phyloP scores from a whole-genome alignment of 257 asterid species.

The Parsonsia alboflavescens region DNA sequence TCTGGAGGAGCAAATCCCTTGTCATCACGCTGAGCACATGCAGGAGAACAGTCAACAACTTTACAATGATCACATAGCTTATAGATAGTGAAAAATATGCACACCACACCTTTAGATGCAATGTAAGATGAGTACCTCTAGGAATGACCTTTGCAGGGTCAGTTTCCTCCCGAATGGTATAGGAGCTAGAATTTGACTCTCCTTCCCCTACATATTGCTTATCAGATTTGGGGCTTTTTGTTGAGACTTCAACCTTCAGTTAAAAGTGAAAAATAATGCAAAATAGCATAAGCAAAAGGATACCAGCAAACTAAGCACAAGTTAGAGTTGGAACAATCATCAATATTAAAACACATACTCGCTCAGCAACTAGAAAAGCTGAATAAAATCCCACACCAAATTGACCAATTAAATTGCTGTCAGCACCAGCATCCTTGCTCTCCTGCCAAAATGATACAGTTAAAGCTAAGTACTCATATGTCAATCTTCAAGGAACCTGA shows the following conservation, averaged over 20 bases:
- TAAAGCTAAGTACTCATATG: not conserved
- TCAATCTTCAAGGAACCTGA: not conserved
- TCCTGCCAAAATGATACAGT: slow-evolving; percentile 51
- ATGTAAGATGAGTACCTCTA: slow-evolving; percentile 93
- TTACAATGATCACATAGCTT: slow-evolving; percentile 1
- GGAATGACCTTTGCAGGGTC: slow-evolving; percentile 84
- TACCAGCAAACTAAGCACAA: not conserved
- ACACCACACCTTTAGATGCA: slow-evolving; percentile 67
- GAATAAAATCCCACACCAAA: slow-evolving; percentile 99
- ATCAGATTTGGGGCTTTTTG: slow-evolving; percentile 94
- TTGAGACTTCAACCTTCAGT: slow-evolving; percentile 83
- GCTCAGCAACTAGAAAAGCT: slow-evolving; percentile 87
- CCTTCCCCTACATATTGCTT: slow-evolving; percentile 98
- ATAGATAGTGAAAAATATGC: not conserved
- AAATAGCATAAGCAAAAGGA: not conserved
- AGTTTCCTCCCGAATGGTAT: slow-evolving; percentile 84
- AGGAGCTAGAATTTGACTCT: slow-evolving; percentile 85
- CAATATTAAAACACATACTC: slow-evolving; percentile 36
- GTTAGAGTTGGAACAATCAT: not conserved
- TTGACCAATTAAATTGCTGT: slow-evolving; percentile 97
- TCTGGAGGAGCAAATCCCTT: slow-evolving; percentile 96
- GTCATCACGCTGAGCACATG: slow-evolving; percentile 66
- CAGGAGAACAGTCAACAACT: slow-evolving; percentile 12
- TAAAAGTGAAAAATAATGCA: slow-evolving; percentile 11
- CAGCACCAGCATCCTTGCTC: slow-evolving; percentile 86